Evolutionary conservation across 306 rosid species (phyloP).

Genomic region (Vigna hirtella): DNA sequence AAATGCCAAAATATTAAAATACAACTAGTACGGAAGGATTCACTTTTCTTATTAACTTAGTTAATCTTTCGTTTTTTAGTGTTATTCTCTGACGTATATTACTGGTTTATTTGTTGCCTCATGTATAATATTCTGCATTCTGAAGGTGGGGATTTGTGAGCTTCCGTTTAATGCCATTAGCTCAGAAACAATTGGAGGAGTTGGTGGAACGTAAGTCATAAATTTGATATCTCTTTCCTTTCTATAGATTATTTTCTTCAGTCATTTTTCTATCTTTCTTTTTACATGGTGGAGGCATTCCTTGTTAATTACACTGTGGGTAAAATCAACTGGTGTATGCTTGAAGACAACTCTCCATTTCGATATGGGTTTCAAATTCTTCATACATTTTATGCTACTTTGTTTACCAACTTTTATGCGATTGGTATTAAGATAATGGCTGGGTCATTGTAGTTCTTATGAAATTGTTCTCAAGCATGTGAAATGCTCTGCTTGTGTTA

Average conservation of each 20-base stretch:
- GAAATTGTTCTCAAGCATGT: constrained; percentile 26
- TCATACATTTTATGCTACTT: constrained; percentile 8
- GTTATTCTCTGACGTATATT: constrained; percentile 13
- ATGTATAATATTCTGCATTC: constrained; percentile 39
- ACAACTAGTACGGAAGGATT: neutral
- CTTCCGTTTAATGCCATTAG: constrained; percentile 93
- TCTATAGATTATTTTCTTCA: neutral
- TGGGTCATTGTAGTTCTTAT: constrained; percentile 6
- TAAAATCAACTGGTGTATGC: neutral
- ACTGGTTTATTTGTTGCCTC: constrained; percentile 11
- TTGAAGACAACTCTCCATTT: neutral
- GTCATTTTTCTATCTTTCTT: neutral
- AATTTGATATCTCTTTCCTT: neutral
- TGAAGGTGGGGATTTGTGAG: constrained; percentile 90
- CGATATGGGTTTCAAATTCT: constrained; percentile 1
- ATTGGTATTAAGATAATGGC: constrained; percentile 26
- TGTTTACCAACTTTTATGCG: neutral
- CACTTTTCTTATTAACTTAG: neutral
- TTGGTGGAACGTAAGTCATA: constrained; percentile 93
- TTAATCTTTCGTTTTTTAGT: neutral
- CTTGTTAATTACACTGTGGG: neutral
- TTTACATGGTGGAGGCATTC: neutral
- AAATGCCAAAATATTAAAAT: neutral
- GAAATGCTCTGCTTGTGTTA: constrained; percentile 9
- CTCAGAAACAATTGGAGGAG: constrained; percentile 88